Evolutionary conservation across 257 asterid species (phyloP).

Genomic region (Solanum microdontum): DNA sequence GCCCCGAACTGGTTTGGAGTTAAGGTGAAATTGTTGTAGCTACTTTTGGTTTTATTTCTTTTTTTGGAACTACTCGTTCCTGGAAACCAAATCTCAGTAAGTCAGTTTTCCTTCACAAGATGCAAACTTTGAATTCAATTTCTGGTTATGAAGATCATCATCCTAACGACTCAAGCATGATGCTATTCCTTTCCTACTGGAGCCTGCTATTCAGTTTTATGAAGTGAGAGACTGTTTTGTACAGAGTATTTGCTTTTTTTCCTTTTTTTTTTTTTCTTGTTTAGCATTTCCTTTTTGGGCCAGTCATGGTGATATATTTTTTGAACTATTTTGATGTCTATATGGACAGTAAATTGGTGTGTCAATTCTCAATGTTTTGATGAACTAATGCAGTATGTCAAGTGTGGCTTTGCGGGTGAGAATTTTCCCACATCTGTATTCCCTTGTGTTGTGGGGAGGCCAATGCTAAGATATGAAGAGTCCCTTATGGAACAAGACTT

Average conservation of each 20-base stretch:
- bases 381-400: slow-evolving; percentile 72
- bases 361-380: background rate
- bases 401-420: slow-evolving; percentile 94
- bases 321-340: background rate
- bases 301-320: background rate
- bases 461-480: slow-evolving; percentile 94
- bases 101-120: background rate
- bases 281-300: background rate
- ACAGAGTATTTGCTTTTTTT: background rate
- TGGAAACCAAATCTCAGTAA: background rate
- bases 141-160: background rate
- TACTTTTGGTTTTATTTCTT: background rate
- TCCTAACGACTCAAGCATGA: background rate
- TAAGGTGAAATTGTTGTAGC: background rate
- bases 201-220: background rate
- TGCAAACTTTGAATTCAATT: background rate
- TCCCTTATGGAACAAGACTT: slow-evolving; percentile 86
- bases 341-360: background rate
- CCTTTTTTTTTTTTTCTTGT: background rate
- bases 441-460: slow-evolving; percentile 97
- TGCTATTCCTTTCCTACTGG: background rate
- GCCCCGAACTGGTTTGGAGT: background rate
- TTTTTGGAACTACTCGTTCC: background rate
- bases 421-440: slow-evolving; percentile 94
- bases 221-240: background rate